Evolutionary conservation across 768 basidiomycete species (phyloP), one percentile per base, ranked within the genome.

Genomic region (Lactarius quietus): DNA sequence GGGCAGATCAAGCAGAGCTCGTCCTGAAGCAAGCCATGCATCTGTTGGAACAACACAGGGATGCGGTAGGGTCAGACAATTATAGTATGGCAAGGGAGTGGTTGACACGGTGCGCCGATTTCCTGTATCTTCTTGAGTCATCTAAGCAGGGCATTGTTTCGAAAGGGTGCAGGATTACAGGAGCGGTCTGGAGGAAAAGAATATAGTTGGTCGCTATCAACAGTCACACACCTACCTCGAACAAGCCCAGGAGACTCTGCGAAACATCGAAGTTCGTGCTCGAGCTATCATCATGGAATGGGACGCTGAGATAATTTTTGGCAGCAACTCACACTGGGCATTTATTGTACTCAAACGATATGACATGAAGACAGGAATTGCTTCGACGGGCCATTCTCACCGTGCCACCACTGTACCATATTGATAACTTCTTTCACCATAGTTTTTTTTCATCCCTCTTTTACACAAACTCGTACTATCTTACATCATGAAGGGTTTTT

Each of bases 171-270:
- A 5, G 12, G 59, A 51, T 20, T 33, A 38, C 15, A 54, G 59
- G 9, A 23, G 3, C 20, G 64, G 59, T 31, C 29, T 65, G 29
- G 64, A 65, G 29, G 28, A 38, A 20, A 61, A 61, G 35, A 20
- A n/a, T 36, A 6, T 41, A 10, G 14, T 61, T 26, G 45, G 59
- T 31, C 54, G 45, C 12, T 9, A 26, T 6, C 36, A 36, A 7
- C 54, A 57, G 35, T 33, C 54, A 20, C 59, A 61, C 14, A 28
- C 31, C 7, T 65, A 65, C 29, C 54, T 56, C 17, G 45, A 51
- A n/a, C n/a, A 65, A 29, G 64, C 59, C 28, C 59, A 38, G 17
- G 64, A 61, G 36, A 57, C 64, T 3, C 14, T 60, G 12, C 8
- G 15, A 48, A 39, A 15, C 1, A 57, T 65, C 18, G 14, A 61